These are phyloP conservation scores for Russula earlei DNA, from an alignment of 768 basidiomycete genomes.

Conservation along the genomic window DNA sequence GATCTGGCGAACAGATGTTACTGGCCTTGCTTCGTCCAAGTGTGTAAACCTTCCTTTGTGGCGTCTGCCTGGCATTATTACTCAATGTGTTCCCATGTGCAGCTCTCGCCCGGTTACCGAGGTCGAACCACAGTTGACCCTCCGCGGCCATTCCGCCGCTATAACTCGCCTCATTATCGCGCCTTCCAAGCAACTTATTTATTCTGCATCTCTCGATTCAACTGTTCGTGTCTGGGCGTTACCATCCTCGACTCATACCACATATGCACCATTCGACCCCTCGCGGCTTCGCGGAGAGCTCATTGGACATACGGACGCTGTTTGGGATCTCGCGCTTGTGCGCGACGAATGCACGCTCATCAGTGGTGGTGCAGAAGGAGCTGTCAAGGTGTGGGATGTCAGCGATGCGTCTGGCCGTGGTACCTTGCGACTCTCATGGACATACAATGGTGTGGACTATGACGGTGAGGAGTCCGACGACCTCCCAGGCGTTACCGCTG, in stretches of 20 bases:
- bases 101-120: conserved; percentile 63
- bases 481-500: conserved; percentile 60
- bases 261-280: conserved; percentile 87
- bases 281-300: conserved; percentile 68
- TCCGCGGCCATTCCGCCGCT: conserved; percentile 86
- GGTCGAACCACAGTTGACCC: conserved; percentile 86
- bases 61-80: not conserved
- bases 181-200: conserved; percentile 65
- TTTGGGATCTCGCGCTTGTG: conserved; percentile 89
- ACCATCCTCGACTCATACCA: conserved; percentile 66
- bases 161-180: conserved; percentile 82
- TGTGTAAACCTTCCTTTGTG: conserved; percentile 35
- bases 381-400: conserved; percentile 91
- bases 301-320: conserved; percentile 89
- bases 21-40: conserved; percentile 65
- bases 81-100: conserved; percentile 29
- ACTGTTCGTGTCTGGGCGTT: conserved; percentile 89
- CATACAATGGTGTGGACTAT: conserved; percentile 58
- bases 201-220: conserved; percentile 89
- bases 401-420: conserved; percentile 49
- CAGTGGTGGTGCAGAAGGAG: conserved; percentile 84
- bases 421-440: conserved; percentile 69
- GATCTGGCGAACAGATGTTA: conserved; percentile 84
- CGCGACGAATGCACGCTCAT: conserved; percentile 78
- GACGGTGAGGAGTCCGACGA: conserved; percentile 35